Conservation (phyloP, 164 flowering plant genomes). For the Vitis labrusca region DNA sequence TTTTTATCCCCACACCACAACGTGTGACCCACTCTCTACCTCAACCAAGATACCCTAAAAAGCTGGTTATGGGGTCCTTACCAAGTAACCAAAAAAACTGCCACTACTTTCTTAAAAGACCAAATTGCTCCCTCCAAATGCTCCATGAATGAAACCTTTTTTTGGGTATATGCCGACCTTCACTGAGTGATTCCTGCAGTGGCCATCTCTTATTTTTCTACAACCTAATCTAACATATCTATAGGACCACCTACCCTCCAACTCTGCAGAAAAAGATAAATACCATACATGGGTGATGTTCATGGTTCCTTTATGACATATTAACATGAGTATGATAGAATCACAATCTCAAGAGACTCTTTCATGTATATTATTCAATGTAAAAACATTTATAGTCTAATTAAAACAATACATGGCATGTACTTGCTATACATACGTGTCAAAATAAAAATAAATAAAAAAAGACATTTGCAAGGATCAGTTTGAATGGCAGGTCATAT, state of each 20-base stretch:
- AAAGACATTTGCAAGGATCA: no score
- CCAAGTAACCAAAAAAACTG: neutral
- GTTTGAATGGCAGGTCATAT: no score
- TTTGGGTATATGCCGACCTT: neutral
- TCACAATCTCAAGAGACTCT: no score
- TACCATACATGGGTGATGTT: no score
- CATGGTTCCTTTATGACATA: neutral
- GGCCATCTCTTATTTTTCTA: slow-evolving; percentile 19
- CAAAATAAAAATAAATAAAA: no score
- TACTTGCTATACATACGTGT: no score
- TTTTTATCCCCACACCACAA: neutral
- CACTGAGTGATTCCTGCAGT: neutral
- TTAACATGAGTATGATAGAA: neutral
- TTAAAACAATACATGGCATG: no score
- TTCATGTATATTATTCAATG: no score
- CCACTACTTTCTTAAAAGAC: neutral
- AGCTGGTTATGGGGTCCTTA: neutral
- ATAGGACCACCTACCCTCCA: slow-evolving; percentile 7
- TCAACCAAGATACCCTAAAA: neutral
- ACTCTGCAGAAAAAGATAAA: no score
- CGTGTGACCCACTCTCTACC: slow-evolving; percentile 17
- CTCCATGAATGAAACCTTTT: neutral
- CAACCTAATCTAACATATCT: slow-evolving; percentile 2
- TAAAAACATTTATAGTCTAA: no score
- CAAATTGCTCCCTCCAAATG: neutral